Evolutionary conservation across 2,329 filamentous ascomycete species (phyloP), one percentile per base, ranked within the genome.

Genomic region (Fonsecaea erecta): DNA sequence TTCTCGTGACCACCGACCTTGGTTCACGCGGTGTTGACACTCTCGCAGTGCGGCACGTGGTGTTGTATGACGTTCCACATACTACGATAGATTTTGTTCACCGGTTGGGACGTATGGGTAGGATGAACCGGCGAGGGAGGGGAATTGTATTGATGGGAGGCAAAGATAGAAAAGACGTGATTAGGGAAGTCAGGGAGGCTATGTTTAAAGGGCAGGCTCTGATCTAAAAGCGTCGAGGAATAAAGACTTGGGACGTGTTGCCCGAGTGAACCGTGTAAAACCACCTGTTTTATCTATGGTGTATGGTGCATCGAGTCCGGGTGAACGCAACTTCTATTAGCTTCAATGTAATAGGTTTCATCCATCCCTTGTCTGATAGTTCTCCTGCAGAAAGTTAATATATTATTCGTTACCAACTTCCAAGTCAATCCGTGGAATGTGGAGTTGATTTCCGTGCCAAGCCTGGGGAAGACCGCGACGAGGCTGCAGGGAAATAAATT

Each of bases 61-160:
- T 99, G 61, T 80, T 99, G 28, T 98, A 97, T 77, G 93, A 99
- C 75, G 94, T 99, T n/a, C 95, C 95, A 3, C 94, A 98, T 75
- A 96, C 92, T 0, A 96, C 93, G 0, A 96, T 99, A 66, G 96
- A 99, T 77, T 99, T 99, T 74, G 97, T 99, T 74, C 96, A 99
- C 78, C 90, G 96, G 16, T 86, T 98, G 3, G 95, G 95, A 16
- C 86, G 95, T 63, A 92, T 95, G 1, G 95, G 95, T 0, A 86
- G 95, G 35, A 98, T 98, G 92, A 93, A 93, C 2, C 86, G 93
- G 67, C 86, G 95, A 75, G 95, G 95, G 16, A 85, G 93, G 62
- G 95, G 93, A 21, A 88, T 98, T 69, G 93, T 98, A 30, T 81
- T 99, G 37, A 91, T 97, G 1, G 94, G 93, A 67, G 94, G 91